Base-by-base conservation (phyloP, 2,329 filamentous ascomycete genomes). In the Mollisiaceae sp. region DNA sequence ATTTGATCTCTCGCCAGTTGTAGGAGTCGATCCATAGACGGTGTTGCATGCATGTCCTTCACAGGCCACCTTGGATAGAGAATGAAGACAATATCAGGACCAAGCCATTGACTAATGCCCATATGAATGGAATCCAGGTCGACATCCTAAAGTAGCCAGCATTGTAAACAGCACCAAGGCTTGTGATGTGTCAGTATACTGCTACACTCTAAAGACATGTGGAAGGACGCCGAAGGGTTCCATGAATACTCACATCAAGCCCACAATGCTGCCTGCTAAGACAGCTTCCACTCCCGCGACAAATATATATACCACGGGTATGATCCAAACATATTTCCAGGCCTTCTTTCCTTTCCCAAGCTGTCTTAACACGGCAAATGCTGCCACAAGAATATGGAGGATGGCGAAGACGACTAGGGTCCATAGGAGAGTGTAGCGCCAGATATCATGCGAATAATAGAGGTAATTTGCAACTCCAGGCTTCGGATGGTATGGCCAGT, bases 71-170 rank as follows among this genome's bases (percentile, higher is more conserved):
- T 74, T 91, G 88, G 62, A 91, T 88, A 36, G 89, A 89, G 73
- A 91, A 92, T 36, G 88, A 90, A 6, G 89, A 90, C 67, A 91
- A 74, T 60, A 91, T 88, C 47, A 92, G 78, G 8, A 91, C 83
- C 66, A 91, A 75, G 11, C 89, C 85, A 75, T 89, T 91, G 71
- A 91, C 85, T 63, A 88, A 78, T 9, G 84, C 86, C 89, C 89
- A 92, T 24, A 90, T 81, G 73, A 91, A 86, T 0, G 89, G 89
- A 57, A 91, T 86, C 89, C 89, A 92, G 1, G 89, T 91, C 45
- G 88, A 90, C 89, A 92, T 91, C 65, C 83, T 81, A 73, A 90
- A 91, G 75, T 87, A 90, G 20, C 89, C 89, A 1, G 86, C 82
- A 75, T 88, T 85, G 73, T 91, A 91, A 20, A 91, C 82, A 1